phyloP scores from a whole-genome alignment of 352 stramenopile genomes.

The Globisporangium spinosum region DNA sequence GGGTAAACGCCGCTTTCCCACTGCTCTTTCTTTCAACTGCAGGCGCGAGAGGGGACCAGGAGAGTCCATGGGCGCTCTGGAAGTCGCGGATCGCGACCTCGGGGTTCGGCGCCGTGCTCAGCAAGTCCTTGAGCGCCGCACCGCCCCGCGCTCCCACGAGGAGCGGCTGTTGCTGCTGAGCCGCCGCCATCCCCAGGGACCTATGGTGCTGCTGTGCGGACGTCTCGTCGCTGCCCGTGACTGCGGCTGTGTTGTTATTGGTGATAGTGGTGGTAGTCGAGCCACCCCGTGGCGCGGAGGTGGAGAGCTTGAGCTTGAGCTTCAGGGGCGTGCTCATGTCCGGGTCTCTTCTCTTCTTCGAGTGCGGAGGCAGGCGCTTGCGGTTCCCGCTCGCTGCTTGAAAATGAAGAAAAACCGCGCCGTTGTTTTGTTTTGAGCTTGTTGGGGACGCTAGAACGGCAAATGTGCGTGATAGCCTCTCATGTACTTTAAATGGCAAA shows the following conservation, averaged over 20 bases:
- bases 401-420: slow-evolving; percentile 7
- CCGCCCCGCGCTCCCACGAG: slow-evolving; percentile 71
- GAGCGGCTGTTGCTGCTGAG: slow-evolving; percentile 34
- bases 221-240: slow-evolving; percentile 22
- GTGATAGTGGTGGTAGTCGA: not conserved
- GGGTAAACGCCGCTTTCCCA: slow-evolving; percentile 30
- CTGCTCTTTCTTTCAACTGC: slow-evolving; percentile 22
- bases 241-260: slow-evolving; percentile 10
- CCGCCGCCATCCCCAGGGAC: slow-evolving; percentile 13
- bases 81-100: slow-evolving; percentile 82
- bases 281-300: slow-evolving; percentile 6
- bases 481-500: not conserved
- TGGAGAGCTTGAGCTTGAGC: slow-evolving; percentile 58
- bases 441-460: not conserved
- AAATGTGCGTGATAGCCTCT: not conserved
- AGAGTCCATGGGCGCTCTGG: slow-evolving; percentile 60
- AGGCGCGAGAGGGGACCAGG: slow-evolving; percentile 16
- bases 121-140: slow-evolving; percentile 72
- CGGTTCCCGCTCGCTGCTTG: not conserved
- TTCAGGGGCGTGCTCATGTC: slow-evolving; percentile 55
- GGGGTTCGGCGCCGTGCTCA: slow-evolving; percentile 80
- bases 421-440: not conserved
- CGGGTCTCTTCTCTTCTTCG: not conserved
- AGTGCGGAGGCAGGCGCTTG: not conserved
- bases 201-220: slow-evolving; percentile 2